Percentiles rank a stretch among this genome's conserved stretches.
Conservation (phyloP, 345 rosid genomes). For the Linum lewisii region DNA sequence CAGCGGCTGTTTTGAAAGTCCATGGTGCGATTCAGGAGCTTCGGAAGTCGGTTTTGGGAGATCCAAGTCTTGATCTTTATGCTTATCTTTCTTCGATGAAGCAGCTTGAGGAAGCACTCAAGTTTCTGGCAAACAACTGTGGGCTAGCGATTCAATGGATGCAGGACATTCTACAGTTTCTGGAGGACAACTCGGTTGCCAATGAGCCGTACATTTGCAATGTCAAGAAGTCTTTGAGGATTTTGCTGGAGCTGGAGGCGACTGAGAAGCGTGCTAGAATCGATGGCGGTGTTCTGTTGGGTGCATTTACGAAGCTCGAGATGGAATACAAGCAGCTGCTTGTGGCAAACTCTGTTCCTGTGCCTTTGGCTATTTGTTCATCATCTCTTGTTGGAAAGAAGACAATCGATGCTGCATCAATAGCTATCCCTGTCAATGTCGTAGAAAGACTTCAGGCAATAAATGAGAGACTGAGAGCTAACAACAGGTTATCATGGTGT, state of each 20-base stretch:
- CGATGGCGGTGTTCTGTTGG: slow-evolving; percentile 39
- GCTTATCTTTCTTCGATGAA: slow-evolving; percentile 37
- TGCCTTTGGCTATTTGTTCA: slow-evolving; percentile 11
- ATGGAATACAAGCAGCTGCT: slow-evolving; percentile 41
- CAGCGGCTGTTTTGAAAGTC: slow-evolving; percentile 47
- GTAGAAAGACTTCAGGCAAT: slow-evolving; percentile 39
- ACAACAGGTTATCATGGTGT: slow-evolving; percentile 29
- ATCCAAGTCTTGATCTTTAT: slow-evolving; percentile 20
- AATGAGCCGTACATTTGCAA: slow-evolving; percentile 26
- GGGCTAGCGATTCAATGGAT: slow-evolving; percentile 65
- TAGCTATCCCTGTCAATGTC: slow-evolving; percentile 17
- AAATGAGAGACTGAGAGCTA: slow-evolving; percentile 29
- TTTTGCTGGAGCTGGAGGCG: slow-evolving; percentile 35
- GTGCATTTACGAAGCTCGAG: slow-evolving; percentile 40
- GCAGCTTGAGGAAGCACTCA: slow-evolving; percentile 50
- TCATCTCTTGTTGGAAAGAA: slow-evolving; percentile 11
- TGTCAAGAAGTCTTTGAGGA: slow-evolving; percentile 32
- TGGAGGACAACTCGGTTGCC: slow-evolving; percentile 32
- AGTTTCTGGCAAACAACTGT: slow-evolving; percentile 56
- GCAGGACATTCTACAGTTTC: slow-evolving; percentile 36
- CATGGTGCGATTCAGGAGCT: slow-evolving; percentile 38
- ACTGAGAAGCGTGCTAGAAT: slow-evolving; percentile 25
- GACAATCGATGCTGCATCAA: slow-evolving; percentile 6
- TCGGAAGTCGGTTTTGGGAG: slow-evolving; percentile 23
- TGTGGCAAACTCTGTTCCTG: slow-evolving; percentile 20